Percentiles rank a stretch among this genome's conserved stretches.
These are phyloP conservation scores for Herpetospermum pedunculosum DNA, from an alignment of 306 rosid species.

Conservation along the genomic window DNA sequence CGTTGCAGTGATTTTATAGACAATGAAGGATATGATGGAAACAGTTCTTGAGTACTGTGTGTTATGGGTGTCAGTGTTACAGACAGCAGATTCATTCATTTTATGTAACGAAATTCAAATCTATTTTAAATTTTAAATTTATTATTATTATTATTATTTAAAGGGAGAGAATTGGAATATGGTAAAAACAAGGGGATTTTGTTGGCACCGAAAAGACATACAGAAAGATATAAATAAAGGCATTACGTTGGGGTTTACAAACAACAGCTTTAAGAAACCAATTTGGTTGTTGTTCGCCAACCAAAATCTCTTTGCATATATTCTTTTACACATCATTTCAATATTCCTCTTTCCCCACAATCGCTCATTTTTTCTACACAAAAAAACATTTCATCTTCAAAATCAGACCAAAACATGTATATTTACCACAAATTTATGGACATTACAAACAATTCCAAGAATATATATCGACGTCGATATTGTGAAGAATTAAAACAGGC, in stretches of 20 bases:
- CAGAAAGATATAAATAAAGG: constrained; percentile 5
- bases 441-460: too few relatives aligned
- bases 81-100: not conserved
- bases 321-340: not conserved
- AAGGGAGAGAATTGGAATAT: not conserved
- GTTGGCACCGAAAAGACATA: constrained; percentile 10
- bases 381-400: not conserved
- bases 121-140: too few relatives aligned
- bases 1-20: not conserved
- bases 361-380: not conserved
- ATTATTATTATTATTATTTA: too few relatives aligned
- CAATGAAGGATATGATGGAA: not conserved
- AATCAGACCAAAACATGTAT: too few relatives aligned
- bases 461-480: not conserved
- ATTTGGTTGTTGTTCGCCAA: not conserved
- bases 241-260: constrained; percentile 10
- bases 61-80: not conserved
- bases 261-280: not conserved
- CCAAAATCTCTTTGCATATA: constrained; percentile 2
- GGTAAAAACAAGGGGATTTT: not conserved
- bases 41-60: constrained; percentile 9
- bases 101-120: constrained; percentile 6
- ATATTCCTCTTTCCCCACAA: not conserved
- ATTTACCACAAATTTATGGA: too few relatives aligned
- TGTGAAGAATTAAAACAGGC: too few relatives aligned